Evolutionary conservation across 2,329 filamentous ascomycete species (phyloP), one percentile per base, ranked within the genome.

Genomic region (Sphaerulina populicola): DNA sequence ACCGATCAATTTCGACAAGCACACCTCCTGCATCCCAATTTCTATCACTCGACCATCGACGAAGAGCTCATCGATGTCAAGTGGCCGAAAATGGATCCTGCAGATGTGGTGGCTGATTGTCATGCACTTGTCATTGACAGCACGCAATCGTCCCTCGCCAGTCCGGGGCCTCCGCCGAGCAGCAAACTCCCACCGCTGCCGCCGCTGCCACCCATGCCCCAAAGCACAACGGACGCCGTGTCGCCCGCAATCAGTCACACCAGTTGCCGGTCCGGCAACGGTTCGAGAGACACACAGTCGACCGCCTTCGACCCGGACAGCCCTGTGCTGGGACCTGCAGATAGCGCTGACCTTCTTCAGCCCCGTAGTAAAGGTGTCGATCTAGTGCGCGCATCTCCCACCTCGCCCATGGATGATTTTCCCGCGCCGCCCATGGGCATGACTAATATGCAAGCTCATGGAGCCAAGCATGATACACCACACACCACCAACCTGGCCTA

Each of bases 1-100:
- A 90, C 85, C 2, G 86, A 91, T 60, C 77, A 77, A 15, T 90
- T 88, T 65, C 77, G 85, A 35, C 79, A 81, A 56, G 78, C 80
- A 33, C 88, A 93, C 68, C 69, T 88, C 5, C 70, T 93, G 12
- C 87, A 93, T 64, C 83, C 86, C n/a, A 90, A 90, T 66, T 91
- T 93, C 67, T 90, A 87, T 64, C 83, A 77, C 35, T 75, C 86
- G 40, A 91, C 86, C 0, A 77, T 87, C 43, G 87, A 93, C 56
- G 85, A 87, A 2, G 87, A 93, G 66, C 79, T 89, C 64, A 82
- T 77, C 0, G 86, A 93, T 61, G 82, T 83, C 38, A 80, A 86
- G 46, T 93, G 85, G 84, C 79, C 88, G 61, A 88, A 86, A 60
- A 85, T 83, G 59, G 86, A 90, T 57, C 81, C 86, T 6, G 80